Evolutionary conservation across 768 basidiomycete species (phyloP), one percentile per base, ranked within the genome.

Genomic region (Leccinum imitatum): DNA sequence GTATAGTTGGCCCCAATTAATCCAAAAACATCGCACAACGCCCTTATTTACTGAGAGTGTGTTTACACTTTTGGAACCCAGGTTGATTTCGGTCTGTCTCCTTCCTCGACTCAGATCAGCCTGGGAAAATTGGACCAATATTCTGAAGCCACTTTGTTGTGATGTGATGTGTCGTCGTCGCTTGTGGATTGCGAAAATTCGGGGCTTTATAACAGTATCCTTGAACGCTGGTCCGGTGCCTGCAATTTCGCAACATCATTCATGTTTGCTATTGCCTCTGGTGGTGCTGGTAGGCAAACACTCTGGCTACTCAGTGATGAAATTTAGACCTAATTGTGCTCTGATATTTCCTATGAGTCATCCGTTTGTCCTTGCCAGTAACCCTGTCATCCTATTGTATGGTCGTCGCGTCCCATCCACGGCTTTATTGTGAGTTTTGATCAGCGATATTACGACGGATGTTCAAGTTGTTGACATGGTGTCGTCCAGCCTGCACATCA

Each of bases 1-100:
- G 53, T 61, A 59, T 57, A 68, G 57, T 54, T 61, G 58, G 53
- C 35, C 51, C 59, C 56, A 15, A 46, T 65, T 56, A 71, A 67
- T 67, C 55, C 67, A 60, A 69, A 59, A 59, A 58, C 31, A 6
- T 59, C 54, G 59, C 52, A 50, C 19, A 46, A 59, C 47, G 4
- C 56, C 14, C 7, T 21, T 57, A 35, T 44, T 25, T 41, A 44
- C 13, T 31, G 39, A 57, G 47, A 47, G 35, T 48, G n/a, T 11
- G 47, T 14, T 31, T 46, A 48, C 46, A 21, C 44, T 50, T 17
- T 21, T 9, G 46, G 14, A 10, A 17, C 39, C 23, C 17, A 30
- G 33, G 31, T 27, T 39, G 3, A 27, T 47, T 14, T 52, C 19
- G n/a, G 41, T 13, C 13, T 6, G 25, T n/a, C 19, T 27, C 46